A percentile compares a stretch with the other conserved stretches of the same genome.
These are phyloP conservation scores for Sisymbrium altissimum DNA, from an alignment of 345 rosid species.

Conservation along the genomic window DNA sequence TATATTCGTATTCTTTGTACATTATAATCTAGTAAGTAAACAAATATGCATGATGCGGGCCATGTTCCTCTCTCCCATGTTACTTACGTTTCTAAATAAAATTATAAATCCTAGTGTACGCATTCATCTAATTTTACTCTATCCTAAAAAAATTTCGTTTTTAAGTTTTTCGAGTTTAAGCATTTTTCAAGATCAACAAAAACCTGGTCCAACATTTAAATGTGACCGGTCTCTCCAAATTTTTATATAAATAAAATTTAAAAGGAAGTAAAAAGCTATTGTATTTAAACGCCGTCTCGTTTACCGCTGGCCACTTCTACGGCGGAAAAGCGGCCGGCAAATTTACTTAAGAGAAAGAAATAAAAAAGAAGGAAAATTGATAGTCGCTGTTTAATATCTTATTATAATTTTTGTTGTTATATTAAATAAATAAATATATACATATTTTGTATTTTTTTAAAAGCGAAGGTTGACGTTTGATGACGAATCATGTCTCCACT, in stretches of 20 bases:
- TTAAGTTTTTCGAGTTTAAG: not conserved
- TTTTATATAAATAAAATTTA: no score
- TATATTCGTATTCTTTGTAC: not conserved
- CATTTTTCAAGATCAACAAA: not conserved
- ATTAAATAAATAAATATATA: not conserved
- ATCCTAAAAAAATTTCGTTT: not conserved
- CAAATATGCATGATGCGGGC: constrained; percentile 33
- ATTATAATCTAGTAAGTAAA: constrained; percentile 20
- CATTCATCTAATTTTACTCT: not conserved
- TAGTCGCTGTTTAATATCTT: not conserved
- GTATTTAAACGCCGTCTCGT: not conserved
- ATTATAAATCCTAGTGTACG: not conserved
- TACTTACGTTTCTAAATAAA: not conserved
- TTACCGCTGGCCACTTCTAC: not conserved
- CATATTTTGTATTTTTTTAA: not conserved
- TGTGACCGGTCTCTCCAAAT: not conserved
- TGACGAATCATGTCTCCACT: constrained; percentile 34
- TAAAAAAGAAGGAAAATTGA: not conserved
- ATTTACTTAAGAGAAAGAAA: not conserved
- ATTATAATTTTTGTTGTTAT: not conserved
- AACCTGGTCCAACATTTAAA: not conserved
- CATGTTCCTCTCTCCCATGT: constrained; percentile 34
- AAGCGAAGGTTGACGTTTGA: constrained; percentile 33
- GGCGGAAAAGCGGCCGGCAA: constrained; percentile 1
- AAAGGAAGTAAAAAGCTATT: no score